Evolutionary conservation across 768 basidiomycete species (phyloP), one percentile per base, ranked within the genome.

Genomic region (Boletus vermiculosoides): DNA sequence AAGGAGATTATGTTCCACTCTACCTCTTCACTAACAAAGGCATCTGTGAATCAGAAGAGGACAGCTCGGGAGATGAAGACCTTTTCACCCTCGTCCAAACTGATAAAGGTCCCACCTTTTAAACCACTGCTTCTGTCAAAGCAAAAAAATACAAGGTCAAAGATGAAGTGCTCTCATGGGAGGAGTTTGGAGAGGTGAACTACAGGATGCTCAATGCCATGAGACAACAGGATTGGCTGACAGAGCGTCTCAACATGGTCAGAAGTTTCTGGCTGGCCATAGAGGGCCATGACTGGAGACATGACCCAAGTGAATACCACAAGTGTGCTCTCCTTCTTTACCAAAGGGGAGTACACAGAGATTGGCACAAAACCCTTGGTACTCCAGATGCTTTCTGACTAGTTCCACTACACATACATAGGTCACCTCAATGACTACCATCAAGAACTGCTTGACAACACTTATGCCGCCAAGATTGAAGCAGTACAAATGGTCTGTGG

Each of bases 161-260:
- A 2, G 33, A 52, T 7, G 1, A n/a, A 46, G 12, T 0, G 0
- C 42, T 48, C 0, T 28, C 45, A 0, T 53, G 22, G 44, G n/a
- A 53, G 1, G 52, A 53, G 2, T 53, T 47, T 1, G 3, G 18
- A 0, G 33, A 53, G 1, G 42, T 23, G 0, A 46, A 15, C 5
- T 47, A 47, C 9, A 3, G 33, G 0, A 53, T 47, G 44, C 18
- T 53, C 4, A 36, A 20, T 1, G 12, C 12, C 1, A n/a, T 52
- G 42, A 4, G 5, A 0, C 23, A 53, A 0, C 52, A 53, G 0
- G 18, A 53, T 1, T 53, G 42, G 33, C 42, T 15, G 0, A 16
- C 3, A 0, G 20, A 52, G 0, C 5, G 0, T 0, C 1, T 45
- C 0, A 0, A 23, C 0, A 52, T 47, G 33, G 2, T 52, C 10